Evolutionary conservation across 2,329 filamentous ascomycete species (phyloP), one percentile per base, ranked within the genome.

Genomic region (Drechslera avenae): DNA sequence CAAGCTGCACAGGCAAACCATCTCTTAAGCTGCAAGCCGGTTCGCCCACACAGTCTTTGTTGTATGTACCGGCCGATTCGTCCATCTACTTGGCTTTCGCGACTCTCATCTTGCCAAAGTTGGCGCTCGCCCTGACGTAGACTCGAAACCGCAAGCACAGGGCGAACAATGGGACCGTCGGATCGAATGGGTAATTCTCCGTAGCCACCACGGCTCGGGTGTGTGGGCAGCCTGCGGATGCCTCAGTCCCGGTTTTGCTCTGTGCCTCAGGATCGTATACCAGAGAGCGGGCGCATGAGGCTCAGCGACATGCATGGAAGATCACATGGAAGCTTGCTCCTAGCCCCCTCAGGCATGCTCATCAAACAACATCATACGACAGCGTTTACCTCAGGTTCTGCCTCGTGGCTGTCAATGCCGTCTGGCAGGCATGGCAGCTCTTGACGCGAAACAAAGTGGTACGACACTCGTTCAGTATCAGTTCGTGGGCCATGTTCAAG

Each of bases 321-420:
- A 61, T 57, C 43, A 51, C 18, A 54, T 46, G 41, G 45, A 50
- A 52, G 19, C 44, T 33, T 37, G n/a, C 39, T 54, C 52, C 50
- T 53, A 50, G 50, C 43, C 26, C 54, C 49, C 41, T 56, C 40
- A 53, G 54, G 54, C 54, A 32, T 46, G 52, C 35, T 46, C 54
- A 62, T 68, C 66, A 70, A 70, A 71, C 68, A 66, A 57, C 55
- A 62, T 71, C 66, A 60, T 70, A 71, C 68, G 66, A 71, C 67
- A 57, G 64, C 64, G 68, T 71, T 72, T 71, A 59, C 67, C 42
- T 59, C 66, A 66, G 63, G 53, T 47, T 33, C 45, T 48, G 26
- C 50, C 56, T 52, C 53, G 16, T 58, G 46, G 53, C 50, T 52
- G 39, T 55, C 53, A 55, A 57, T 49, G 57, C 47, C 52, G 46